Conservation (phyloP, 1,284 basidiomycete genomes). For the Trichosporon coremiiforme region DNA sequence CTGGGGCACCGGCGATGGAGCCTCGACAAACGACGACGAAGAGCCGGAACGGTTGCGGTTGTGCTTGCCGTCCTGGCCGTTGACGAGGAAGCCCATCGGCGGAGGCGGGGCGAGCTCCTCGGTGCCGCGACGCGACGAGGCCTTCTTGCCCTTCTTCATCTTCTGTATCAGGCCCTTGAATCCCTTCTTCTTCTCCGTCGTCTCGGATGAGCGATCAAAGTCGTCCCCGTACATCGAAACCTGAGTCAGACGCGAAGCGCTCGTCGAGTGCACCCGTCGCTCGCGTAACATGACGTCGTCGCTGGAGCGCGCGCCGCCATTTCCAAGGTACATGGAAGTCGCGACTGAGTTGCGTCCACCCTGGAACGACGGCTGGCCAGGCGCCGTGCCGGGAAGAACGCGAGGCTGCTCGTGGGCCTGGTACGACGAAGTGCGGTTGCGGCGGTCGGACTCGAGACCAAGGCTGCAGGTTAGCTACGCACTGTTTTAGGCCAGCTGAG, state of each 20-base stretch:
- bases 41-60: conserved; percentile 45
- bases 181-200: conserved; percentile 67
- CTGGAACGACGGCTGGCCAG: conserved; percentile 48
- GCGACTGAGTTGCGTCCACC: conserved; percentile 23
- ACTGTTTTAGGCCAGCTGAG: too few relatives aligned
- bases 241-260: conserved; percentile 45
- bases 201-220: conserved; percentile 43
- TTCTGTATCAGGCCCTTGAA: conserved; percentile 80
- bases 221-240: conserved; percentile 35
- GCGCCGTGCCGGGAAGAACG: conserved; percentile 47
- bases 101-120: conserved; percentile 72
- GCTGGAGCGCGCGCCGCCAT: conserved; percentile 1
- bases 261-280: conserved; percentile 30
- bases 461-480: conserved; percentile 38
- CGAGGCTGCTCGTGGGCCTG: conserved; percentile 45
- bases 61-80: conserved; percentile 56
- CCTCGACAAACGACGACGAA: conserved; percentile 42
- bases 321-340: conserved; percentile 18
- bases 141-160: conserved; percentile 59
- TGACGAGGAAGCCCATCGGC: conserved; percentile 77
- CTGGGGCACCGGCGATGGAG: conserved; percentile 22
- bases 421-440: conserved; percentile 41
- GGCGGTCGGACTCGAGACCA: conserved; percentile 52
- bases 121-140: conserved; percentile 51
- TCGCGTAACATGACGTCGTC: conserved; percentile 16